A percentile compares a stretch with the other conserved stretches of the same genome.
phyloP scores from a whole-genome alignment of 805 yeast genomes.

The Candida railenensis region DNA sequence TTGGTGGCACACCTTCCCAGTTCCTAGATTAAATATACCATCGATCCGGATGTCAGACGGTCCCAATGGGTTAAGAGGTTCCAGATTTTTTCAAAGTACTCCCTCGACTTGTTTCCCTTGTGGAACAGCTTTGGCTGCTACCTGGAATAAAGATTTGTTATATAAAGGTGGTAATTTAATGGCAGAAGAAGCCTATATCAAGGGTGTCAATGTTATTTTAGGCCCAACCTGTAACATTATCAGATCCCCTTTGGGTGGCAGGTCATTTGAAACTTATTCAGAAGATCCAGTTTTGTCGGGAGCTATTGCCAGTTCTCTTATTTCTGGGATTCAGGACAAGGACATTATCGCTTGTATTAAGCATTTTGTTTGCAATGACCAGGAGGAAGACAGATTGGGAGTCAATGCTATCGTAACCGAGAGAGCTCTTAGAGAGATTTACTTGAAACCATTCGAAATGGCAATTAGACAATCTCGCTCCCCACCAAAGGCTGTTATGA shows the following conservation, averaged over 20 bases:
- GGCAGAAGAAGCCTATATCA: constrained; percentile 54
- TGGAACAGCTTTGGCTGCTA: constrained; percentile 59
- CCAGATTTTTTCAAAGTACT: constrained; percentile 48
- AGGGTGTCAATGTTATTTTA: constrained; percentile 44
- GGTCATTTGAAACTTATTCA: constrained; percentile 61
- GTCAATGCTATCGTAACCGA: constrained; percentile 52
- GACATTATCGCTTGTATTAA: constrained; percentile 57
- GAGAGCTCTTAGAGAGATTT: constrained; percentile 65
- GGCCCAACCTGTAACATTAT: constrained; percentile 50
- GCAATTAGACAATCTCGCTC: constrained; percentile 45
- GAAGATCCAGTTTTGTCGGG: constrained; percentile 57
- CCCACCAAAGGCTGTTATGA: constrained; percentile 57
- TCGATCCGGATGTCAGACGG: constrained; percentile 54
- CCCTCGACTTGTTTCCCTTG: constrained; percentile 62
- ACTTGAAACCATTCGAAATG: constrained; percentile 61
- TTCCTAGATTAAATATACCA: constrained; percentile 44
- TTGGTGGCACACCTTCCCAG: constrained; percentile 50
- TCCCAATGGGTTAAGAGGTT: constrained; percentile 65
- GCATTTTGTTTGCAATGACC: constrained; percentile 64
- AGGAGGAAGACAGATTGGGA: constrained; percentile 52
- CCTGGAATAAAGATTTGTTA: constrained; percentile 52
- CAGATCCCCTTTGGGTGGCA: constrained; percentile 59
- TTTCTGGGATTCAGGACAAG: constrained; percentile 54
- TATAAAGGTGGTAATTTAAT: constrained; percentile 50
- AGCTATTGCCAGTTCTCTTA: constrained; percentile 47